Base-by-base conservation (phyloP, 371 early-diverging fungal species). In the Lichtheimia ramosa region DNA sequence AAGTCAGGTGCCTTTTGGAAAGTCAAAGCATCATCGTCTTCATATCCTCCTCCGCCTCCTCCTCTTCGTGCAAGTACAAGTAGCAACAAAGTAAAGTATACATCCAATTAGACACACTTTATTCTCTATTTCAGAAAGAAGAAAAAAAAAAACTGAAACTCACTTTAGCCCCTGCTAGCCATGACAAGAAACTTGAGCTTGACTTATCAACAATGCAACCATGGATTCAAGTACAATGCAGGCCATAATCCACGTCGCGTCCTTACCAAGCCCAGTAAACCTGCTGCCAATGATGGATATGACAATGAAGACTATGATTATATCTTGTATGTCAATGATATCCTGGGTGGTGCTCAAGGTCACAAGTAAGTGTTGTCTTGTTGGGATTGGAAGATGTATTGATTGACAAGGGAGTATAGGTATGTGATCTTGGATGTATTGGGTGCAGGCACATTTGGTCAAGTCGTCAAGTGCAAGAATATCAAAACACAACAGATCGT, bases 391-490 rank as follows among this genome's bases (percentile, higher is more conserved):
- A 34, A 8, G 20, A 43, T 34, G 5, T 41, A 39, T 48, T 21
- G 8, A 46, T 8, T 18, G 21, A 43, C 15, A 14, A 3, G 1
- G 7, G 46, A 10, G 8, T 20, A 16, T 34, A 89, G 89, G 63
- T 93, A 93, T 73, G 66, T 88, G 25, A 95, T 97, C 61, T 61
- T 92, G 62, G 96, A 95, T 64, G 79, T 92, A 20, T 76, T 99
- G 16, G 99, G 99, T 2, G 89, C 89, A 64, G 99, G 99, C n/a
- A 98, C 99, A 0, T 99, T 97, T 85, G 98, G 99, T 1, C 96
- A 97, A 71, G 99, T 99, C 2, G 95, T 93, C 21, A 94, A 93
- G 72, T 97, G 96, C 68, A 83, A 87, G 48, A 90, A 96, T 59
- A 61, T 92, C 43, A 89, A 89, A 64, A 93, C 94, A 5, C 87